These are phyloP conservation scores for Leccinum olivaceopallidum DNA, from an alignment of 768 basidiomycete species.

Conservation along the genomic window DNA sequence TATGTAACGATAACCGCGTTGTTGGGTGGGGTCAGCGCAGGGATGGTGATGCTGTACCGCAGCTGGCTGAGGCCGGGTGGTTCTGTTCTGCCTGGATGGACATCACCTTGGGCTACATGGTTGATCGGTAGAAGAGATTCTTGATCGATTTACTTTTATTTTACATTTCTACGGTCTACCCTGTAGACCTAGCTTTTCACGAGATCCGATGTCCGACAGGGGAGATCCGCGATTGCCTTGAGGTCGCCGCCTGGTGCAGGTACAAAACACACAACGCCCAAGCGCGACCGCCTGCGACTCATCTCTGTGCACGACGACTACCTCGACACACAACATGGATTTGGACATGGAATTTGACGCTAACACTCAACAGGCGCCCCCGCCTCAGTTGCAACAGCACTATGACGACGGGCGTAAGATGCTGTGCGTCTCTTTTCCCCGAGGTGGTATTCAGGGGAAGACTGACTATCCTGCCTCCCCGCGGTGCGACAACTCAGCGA, in stretches of 20 bases:
- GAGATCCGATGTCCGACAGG: slow-evolving; percentile 37
- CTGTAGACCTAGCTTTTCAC: slow-evolving; percentile 18
- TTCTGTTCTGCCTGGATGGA: slow-evolving; percentile 51
- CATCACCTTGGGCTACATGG: slow-evolving; percentile 66
- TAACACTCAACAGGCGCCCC: slow-evolving; percentile 32
- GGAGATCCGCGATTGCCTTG: slow-evolving; percentile 40
- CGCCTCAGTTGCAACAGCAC: slow-evolving; percentile 37
- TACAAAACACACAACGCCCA: slow-evolving; percentile 19
- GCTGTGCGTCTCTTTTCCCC: slow-evolving; percentile 54
- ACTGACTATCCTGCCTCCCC: slow-evolving; percentile 13
- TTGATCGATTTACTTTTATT: slow-evolving; percentile 15
- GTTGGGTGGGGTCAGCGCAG: slow-evolving; percentile 74
- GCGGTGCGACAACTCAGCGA: slow-evolving; percentile 50
- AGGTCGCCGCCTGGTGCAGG: slow-evolving; percentile 32
- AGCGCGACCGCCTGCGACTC: slow-evolving; percentile 15
- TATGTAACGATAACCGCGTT: slow-evolving; percentile 74
- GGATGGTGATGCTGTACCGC: slow-evolving; percentile 68
- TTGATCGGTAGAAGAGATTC: slow-evolving; percentile 52
- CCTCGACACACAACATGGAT: slow-evolving; percentile 54
- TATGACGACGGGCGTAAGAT: slow-evolving; percentile 58
- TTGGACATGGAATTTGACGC: slow-evolving; percentile 75
- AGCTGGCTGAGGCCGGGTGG: slow-evolving; percentile 65
- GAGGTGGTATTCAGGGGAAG: slow-evolving; percentile 12
- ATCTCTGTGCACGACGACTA: slow-evolving; percentile 13
- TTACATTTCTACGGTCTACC: slow-evolving; percentile 2